Base-by-base conservation (phyloP, 2,329 filamentous ascomycete genomes). In the Alternaria angustiovoidea region DNA sequence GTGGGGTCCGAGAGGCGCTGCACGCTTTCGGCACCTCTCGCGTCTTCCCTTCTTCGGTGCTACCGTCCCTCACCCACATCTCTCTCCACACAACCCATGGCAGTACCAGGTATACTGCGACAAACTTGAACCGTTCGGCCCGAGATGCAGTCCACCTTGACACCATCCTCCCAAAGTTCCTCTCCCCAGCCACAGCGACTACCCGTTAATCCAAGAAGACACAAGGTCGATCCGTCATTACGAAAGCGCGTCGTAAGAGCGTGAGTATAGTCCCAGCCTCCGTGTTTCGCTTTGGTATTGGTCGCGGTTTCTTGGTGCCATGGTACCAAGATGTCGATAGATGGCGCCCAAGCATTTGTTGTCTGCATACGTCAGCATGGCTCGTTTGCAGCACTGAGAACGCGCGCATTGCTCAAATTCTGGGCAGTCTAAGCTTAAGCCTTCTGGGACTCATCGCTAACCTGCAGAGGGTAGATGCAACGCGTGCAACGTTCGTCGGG, bases 401-500 rank as follows among this genome's bases (percentile, higher is more conserved):
- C 30, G 36, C 26, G 18, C 22, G 24, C 38, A 22, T 43, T 30
- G 11, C 34, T 24, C 44, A 30, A 14, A 24, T 39, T 24, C 20
- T 28, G 26, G 16, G 44, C 24, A 36, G n/a, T 30, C n/a, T 7
- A 14, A 54, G 14, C 51, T 20, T 12, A 6, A 8, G 11, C 11
- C 22, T 39, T 5, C 24, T 48, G 8, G 7, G 16, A 16, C 46
- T 12, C 24, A 24, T 30, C n/a, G 36, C 55, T 66, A 42, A 68
- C 63, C 14, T 36, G n/a, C 32, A 14, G 20, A 8, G 39, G 8
- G 18, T 20, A 74, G 71, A 54, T 74, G 71, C 56, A 72, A 74
- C 49, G 63, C 62, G 34, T 74, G 71, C 41, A 73, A 74, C 46
- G 59, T 70, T 26, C 65, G 68, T 20, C 71, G 71, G 36, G 63